These are phyloP conservation scores for Favolaschia claudopus DNA, from an alignment of 768 basidiomycete genomes.

Conservation along the genomic window DNA sequence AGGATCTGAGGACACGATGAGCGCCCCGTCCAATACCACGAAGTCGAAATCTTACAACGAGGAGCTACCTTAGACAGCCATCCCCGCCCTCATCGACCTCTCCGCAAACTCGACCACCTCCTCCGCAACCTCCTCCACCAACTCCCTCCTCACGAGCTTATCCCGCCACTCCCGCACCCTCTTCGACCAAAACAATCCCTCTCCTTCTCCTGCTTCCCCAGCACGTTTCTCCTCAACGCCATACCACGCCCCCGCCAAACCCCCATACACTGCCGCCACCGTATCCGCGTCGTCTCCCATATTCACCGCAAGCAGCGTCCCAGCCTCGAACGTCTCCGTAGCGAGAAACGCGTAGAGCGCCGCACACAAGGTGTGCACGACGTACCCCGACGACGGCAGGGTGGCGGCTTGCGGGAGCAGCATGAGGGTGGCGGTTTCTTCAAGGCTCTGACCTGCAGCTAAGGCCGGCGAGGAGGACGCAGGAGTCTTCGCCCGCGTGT, in stretches of 20 bases:
- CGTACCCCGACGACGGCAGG: slow-evolving; percentile 47
- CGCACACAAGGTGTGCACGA: slow-evolving; percentile 46
- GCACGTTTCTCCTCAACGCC: slow-evolving; percentile 32
- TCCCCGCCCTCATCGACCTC: too few relatives aligned
- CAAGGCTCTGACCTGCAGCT: neutral
- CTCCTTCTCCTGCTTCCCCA: slow-evolving; percentile 10
- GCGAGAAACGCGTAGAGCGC: slow-evolving; percentile 55
- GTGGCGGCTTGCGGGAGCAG: slow-evolving; percentile 35
- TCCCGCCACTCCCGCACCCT: slow-evolving; percentile 43
- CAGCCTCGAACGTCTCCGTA: slow-evolving; percentile 51
- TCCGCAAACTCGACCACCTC: slow-evolving; percentile 37
- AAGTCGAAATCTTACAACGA: too few relatives aligned
- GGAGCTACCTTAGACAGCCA: too few relatives aligned
- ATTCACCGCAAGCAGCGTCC: slow-evolving; percentile 53
- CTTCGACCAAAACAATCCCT: slow-evolving; percentile 43
- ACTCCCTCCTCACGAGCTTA: slow-evolving; percentile 37
- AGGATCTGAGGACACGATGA: too few relatives aligned
- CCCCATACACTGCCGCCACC: slow-evolving; percentile 52
- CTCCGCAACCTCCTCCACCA: slow-evolving; percentile 45
- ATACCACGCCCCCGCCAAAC: slow-evolving; percentile 54
- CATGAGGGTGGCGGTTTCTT: neutral
- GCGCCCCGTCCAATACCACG: too few relatives aligned
- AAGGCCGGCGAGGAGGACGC: neutral
- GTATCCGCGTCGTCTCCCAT: slow-evolving; percentile 52
- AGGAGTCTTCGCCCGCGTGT: neutral